Base-by-base conservation (phyloP, 2,329 filamentous ascomycete species). In the Monilinia fructigena region DNA sequence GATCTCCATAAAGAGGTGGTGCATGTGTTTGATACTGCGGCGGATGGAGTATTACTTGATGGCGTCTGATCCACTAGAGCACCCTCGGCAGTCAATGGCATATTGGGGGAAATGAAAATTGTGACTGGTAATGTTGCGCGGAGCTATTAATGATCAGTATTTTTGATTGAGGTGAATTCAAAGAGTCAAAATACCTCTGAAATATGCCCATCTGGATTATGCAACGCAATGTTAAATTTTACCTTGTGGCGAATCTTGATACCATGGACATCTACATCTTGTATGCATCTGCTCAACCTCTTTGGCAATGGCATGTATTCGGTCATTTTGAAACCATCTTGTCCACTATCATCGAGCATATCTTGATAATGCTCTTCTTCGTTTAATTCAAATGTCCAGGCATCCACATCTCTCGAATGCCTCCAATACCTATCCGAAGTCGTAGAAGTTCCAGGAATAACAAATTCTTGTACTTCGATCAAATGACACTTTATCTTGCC, bases 221-320 rank as follows among this genome's bases (percentile, higher is more conserved):
- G 90, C 50, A 99, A 85, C 56, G 94, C 92, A 68, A 98, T 89
- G 60, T 92, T 92, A 74, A 98, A 85, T 80, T 94, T 94, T 72
- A 98, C 84, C 79, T 96, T 96, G 78, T 99, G 95, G 66, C 92
- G 86, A 63, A 98, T 85, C 78, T 95, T 97, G 80, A 99, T 96
- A 61, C 92, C 91, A 73, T 92, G 88, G 28, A 89, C 88, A 73
- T 96, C 92, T 55, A 95, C 88, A 74, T 97, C 93, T 77, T 99
- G 95, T 61, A 97, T 82, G 79, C 94, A 97, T 71, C 87, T 85
- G 71, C 89, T 89, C 69, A 99, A 80, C 66, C 86, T 92, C 78
- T 91, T 93, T 6, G 94, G 94, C 45, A 99, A 81, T 50, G 90
- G 86, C 79, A 85, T 80, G 72, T 79, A 82, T 76, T 85, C 87